Evolutionary conservation across 176 grass and related monocot genomes (phyloP).

Genomic region (Elymus sibiricus): DNA sequence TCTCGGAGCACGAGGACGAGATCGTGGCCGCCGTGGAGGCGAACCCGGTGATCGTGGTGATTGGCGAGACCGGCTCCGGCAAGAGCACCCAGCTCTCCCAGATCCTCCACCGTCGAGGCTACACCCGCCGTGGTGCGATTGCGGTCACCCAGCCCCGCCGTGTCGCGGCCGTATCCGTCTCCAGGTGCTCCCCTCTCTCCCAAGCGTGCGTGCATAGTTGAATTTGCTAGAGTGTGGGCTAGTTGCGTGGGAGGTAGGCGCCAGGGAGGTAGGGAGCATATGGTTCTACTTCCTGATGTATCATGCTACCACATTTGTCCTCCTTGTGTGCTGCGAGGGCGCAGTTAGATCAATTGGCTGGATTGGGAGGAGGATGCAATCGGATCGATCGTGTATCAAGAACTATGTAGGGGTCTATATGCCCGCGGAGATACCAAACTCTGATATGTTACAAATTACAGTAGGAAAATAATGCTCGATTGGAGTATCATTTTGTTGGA

Average conservation of each 20-base stretch:
- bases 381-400: neutral
- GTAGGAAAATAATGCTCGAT: neutral
- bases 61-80: constrained; percentile 89
- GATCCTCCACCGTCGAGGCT: constrained; percentile 80
- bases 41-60: constrained; percentile 72
- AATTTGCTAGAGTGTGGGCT: neutral
- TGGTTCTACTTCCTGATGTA: neutral
- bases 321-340: neutral
- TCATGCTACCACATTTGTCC: neutral
- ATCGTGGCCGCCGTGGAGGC: constrained; percentile 70
- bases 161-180: constrained; percentile 85
- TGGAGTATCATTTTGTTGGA: neutral
- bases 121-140: constrained; percentile 67
- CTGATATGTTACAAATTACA: neutral
- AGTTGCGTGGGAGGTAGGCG: neutral
- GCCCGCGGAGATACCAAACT: neutral
- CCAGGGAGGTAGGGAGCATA: neutral
- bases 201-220: neutral
- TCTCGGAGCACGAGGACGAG: constrained; percentile 71
- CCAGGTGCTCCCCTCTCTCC: constrained; percentile 35
- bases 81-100: constrained; percentile 98
- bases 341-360: neutral
- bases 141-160: constrained; percentile 91
- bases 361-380: neutral
- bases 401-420: neutral